phyloP scores from a whole-genome alignment of 23 red algal species.

The Cyanidiococcus yangmingshanensis region DNA sequence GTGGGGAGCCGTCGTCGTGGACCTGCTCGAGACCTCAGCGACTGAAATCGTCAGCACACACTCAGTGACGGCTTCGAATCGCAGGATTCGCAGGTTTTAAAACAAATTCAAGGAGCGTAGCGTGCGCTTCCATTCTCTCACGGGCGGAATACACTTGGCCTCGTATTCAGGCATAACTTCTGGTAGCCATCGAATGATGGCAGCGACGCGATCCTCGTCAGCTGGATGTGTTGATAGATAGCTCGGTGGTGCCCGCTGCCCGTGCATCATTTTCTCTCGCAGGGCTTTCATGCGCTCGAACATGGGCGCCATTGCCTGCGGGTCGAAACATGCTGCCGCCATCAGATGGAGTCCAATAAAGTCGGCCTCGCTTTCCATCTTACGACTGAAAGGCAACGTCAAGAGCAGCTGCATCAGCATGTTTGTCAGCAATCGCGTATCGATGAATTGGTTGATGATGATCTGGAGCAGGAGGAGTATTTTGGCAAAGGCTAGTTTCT shows the following conservation, averaged over 20 bases:
- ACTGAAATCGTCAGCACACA: too few species aligned
- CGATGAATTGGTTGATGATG: slow-evolving; percentile 39
- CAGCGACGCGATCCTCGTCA: slow-evolving; percentile 41
- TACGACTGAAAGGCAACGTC: slow-evolving; percentile 54
- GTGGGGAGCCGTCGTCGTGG: too few species aligned
- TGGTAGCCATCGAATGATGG: slow-evolving; percentile 31
- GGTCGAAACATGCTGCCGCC: slow-evolving; percentile 74
- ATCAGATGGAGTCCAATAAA: slow-evolving; percentile 61
- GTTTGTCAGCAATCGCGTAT: slow-evolving; percentile 34
- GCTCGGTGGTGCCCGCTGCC: slow-evolving; percentile 13
- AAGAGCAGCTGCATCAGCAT: slow-evolving; percentile 42
- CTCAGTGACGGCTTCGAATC: too few species aligned
- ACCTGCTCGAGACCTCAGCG: too few species aligned
- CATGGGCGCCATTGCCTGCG: slow-evolving; percentile 40
- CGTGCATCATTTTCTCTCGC: slow-evolving; percentile 14
- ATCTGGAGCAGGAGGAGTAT: slow-evolving; percentile 42
- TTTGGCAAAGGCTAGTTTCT: slow-evolving; percentile 55
- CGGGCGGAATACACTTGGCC: neutral
- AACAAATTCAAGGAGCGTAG: neutral
- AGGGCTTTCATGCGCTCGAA: slow-evolving; percentile 42
- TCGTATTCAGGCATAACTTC: slow-evolving; percentile 27
- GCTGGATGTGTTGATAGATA: slow-evolving; percentile 71
- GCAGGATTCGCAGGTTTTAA: too few species aligned
- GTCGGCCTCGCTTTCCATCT: slow-evolving; percentile 79
- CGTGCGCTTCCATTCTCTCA: slow-evolving; percentile 2